Evolutionary conservation across 345 rosid species (phyloP), one percentile per base, ranked within the genome.

Genomic region (Arabis alpina): DNA sequence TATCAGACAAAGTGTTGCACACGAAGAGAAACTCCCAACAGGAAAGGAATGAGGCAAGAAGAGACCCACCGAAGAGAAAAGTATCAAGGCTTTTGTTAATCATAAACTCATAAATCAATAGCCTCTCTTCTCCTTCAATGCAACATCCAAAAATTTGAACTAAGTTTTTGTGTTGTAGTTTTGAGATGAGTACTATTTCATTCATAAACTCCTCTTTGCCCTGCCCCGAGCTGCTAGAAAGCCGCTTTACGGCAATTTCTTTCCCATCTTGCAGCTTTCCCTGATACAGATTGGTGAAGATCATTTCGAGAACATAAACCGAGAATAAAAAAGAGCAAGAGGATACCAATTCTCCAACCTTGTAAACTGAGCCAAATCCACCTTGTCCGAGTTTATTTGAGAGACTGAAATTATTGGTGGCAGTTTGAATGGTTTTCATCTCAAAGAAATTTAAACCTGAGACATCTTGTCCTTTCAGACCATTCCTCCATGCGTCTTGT

Each of bases 81-180:
- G 62, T 61, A 53, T 86, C 93, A 66, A 86, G 76, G 77, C 88
- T 86, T 68, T 74, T 76, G 74, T 88, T 86, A 12, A 75, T 75
- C 75, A 88, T 34, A 39, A 66, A 84, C 65, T 88, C 91, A 50
- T 88, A 88, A 25, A 88, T 58, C 52, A 88, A 36, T 79, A 86
- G 63, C 64, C 3, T 54, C 6, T 71, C 91, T 10, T 80, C 87
- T 10, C 43, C 72, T 5, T 82, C 71, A 48, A 80, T 60, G 77
- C 93, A 83, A 10, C 76, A 88, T 28, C 92, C 91, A 0, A 88
- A 30, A 25, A 86, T 74, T 34, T 36, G 47, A 30, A 85, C 86
- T 10, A 87, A 82, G 41, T 85, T 85, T 62, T 71, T 71, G 55
- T 87, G 89, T 52, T 87, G 89, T 8, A 87, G 84, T 61, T 78